A percentile compares a stretch with the other conserved stretches of the same genome.
These are phyloP conservation scores for Fusarium pseudograminearum DNA, from an alignment of 2,329 filamentous ascomycete species.

Conservation along the genomic window DNA sequence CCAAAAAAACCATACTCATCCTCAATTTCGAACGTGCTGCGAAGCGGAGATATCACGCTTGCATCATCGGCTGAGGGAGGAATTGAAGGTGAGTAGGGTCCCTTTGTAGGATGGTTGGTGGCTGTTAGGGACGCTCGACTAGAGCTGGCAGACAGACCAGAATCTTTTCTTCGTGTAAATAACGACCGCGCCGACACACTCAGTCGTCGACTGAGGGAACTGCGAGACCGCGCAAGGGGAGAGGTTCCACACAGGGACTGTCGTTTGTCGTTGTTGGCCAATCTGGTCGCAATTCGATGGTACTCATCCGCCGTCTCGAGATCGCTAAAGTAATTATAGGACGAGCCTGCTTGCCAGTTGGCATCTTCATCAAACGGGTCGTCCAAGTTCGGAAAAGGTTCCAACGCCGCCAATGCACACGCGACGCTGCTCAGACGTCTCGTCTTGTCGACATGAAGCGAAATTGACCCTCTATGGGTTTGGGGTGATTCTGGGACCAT, in stretches of 20 bases:
- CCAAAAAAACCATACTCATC: conserved; percentile 45
- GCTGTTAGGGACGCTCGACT: conserved; percentile 28
- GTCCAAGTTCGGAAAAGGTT: conserved; percentile 14
- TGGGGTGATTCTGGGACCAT: conserved; percentile 36
- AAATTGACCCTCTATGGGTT: conserved; percentile 20
- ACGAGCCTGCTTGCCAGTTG: conserved; percentile 31
- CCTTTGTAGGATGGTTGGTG: conserved; percentile 33
- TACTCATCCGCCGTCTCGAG: conserved; percentile 52
- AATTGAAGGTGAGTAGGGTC: conserved; percentile 29
- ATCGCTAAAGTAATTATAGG: conserved; percentile 50
- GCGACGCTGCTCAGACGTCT: conserved; percentile 30
- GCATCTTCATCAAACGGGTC: conserved; percentile 32
- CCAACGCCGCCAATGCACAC: conserved; percentile 12
- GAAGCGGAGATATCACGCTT: conserved; percentile 31
- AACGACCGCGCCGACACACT: conserved; percentile 46
- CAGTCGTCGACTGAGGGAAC: conserved; percentile 42
- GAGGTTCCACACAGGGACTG: conserved; percentile 34
- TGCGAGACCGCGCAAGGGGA: conserved; percentile 27
- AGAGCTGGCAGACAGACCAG: conserved; percentile 28
- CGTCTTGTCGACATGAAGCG: conserved; percentile 32
- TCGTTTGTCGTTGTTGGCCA: conserved; percentile 48
- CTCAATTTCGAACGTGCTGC: conserved; percentile 53
- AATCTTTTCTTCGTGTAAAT: conserved; percentile 47
- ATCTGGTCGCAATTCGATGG: conserved; percentile 51
- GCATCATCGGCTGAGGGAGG: conserved; percentile 23